These are phyloP conservation scores for Wallacemonas rigidus DNA, from an alignment of 208 protist genomes.

Conservation along the genomic window DNA sequence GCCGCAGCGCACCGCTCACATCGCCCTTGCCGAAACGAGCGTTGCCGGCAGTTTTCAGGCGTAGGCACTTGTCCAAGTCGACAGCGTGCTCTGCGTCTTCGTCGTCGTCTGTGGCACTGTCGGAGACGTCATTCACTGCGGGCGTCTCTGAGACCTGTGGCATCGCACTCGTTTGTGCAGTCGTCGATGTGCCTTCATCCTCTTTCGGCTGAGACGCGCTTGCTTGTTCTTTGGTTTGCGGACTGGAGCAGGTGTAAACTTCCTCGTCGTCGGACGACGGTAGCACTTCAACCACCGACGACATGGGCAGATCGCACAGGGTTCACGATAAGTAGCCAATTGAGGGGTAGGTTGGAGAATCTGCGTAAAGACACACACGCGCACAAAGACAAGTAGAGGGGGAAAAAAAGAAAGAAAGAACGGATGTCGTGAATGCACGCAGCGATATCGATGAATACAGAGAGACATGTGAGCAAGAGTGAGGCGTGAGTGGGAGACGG, in stretches of 20 bases:
- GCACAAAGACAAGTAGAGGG: background rate
- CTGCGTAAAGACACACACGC: background rate
- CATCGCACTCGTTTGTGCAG: background rate
- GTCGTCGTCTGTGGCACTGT: background rate
- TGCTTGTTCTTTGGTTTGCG: background rate
- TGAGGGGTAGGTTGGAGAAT: background rate
- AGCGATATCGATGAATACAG: too few species aligned
- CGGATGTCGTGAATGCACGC: background rate
- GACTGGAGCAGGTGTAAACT: slow-evolving; percentile 11
- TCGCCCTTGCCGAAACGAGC: slow-evolving; percentile 49
- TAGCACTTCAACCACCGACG: slow-evolving; percentile 22
- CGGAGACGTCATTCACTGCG: background rate
- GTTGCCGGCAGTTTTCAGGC: slow-evolving; percentile 77
- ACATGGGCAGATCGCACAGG: background rate
- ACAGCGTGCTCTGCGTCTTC: slow-evolving; percentile 24
- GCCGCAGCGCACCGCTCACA: slow-evolving; percentile 64
- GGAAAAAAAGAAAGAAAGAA: slow-evolving; percentile 21
- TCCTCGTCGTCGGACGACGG: slow-evolving; percentile 31
- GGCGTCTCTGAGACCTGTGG: background rate
- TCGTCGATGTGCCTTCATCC: background rate
- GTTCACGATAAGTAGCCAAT: too few species aligned
- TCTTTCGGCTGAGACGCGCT: background rate
- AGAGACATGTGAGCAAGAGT: too few species aligned
- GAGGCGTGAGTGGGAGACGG: too few species aligned
- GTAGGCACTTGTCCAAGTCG: slow-evolving; percentile 56